Conservation (phyloP, 1,284 basidiomycete genomes). For the Sparassis latifolia region DNA sequence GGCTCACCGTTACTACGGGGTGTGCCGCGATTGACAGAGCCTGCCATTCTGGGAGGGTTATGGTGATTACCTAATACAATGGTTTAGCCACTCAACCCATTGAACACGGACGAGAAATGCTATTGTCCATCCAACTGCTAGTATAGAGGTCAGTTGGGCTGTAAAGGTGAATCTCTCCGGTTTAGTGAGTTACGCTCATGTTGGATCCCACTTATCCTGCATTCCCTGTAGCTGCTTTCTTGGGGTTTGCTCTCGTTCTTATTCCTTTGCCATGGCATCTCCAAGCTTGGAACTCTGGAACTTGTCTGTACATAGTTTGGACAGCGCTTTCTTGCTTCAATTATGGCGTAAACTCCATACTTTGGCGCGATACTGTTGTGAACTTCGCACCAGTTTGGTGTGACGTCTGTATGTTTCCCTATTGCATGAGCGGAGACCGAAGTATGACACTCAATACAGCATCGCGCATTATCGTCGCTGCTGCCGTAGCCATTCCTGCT, state of each 20-base stretch:
- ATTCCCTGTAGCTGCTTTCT: slow-evolving; percentile 27
- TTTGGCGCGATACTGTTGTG: slow-evolving; percentile 45
- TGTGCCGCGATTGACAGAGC: too few species aligned
- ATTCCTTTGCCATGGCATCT: slow-evolving; percentile 35
- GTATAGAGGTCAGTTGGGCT: too few species aligned
- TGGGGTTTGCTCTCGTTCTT: slow-evolving; percentile 32
- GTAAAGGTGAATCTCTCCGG: too few species aligned
- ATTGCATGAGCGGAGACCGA: too few species aligned
- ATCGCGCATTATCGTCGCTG: slow-evolving; percentile 37
- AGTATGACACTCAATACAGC: slow-evolving; percentile 23
- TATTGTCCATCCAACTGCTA: too few species aligned
- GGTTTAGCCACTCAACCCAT: too few species aligned
- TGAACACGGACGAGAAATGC: too few species aligned
- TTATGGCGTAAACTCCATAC: slow-evolving; percentile 44
- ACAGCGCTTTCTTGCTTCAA: slow-evolving; percentile 38
- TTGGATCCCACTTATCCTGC: slow-evolving; percentile 19
- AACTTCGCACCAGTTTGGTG: slow-evolving; percentile 42
- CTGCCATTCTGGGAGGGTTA: too few species aligned
- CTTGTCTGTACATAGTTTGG: slow-evolving; percentile 58
- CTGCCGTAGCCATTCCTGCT: slow-evolving; percentile 41
- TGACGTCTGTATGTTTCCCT: slow-evolving; percentile 35
- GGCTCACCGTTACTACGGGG: too few species aligned
- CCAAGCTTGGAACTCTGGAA: slow-evolving; percentile 49
- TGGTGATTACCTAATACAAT: too few species aligned
- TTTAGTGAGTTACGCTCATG: too few species aligned